These are phyloP conservation scores for Saccharomycopsis selenospora DNA, from an alignment of 805 yeast genomes.

Conservation along the genomic window DNA sequence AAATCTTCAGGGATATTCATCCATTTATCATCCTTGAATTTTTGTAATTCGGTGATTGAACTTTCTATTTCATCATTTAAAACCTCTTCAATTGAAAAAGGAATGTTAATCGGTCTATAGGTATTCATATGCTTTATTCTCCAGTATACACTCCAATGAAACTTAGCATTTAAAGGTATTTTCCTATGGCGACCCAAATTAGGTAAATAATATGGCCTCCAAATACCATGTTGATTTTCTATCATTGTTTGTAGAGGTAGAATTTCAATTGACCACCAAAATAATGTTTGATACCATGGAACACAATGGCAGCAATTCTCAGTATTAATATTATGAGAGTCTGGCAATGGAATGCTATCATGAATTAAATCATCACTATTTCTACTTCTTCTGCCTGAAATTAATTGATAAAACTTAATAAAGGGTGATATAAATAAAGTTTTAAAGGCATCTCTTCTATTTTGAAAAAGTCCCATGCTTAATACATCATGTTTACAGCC, in stretches of 20 bases:
- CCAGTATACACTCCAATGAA: conserved; percentile 65
- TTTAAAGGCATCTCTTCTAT: background rate
- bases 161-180: conserved; percentile 38
- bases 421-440: too few relatives aligned
- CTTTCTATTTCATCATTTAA: conserved; percentile 20
- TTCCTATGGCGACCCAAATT: conserved; percentile 48
- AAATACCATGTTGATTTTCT: conserved; percentile 41
- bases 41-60: background rate
- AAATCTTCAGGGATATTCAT: background rate
- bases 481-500: conserved; percentile 48
- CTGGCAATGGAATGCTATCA: background rate
- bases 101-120: conserved; percentile 41
- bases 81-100: conserved; percentile 29
- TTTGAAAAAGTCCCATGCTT: background rate
- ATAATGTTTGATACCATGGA: conserved; percentile 23
- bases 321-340: background rate
- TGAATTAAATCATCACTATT: background rate
- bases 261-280: conserved; percentile 60
- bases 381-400: background rate
- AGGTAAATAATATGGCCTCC: conserved; percentile 46
- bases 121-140: conserved; percentile 40
- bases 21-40: background rate
- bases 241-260: conserved; percentile 50
- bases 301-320: background rate
- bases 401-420: background rate